Percentiles rank a stretch among this genome's conserved stretches.
These are phyloP conservation scores for Xerocomus spinulosus DNA, from an alignment of 768 basidiomycete species.

Conservation along the genomic window DNA sequence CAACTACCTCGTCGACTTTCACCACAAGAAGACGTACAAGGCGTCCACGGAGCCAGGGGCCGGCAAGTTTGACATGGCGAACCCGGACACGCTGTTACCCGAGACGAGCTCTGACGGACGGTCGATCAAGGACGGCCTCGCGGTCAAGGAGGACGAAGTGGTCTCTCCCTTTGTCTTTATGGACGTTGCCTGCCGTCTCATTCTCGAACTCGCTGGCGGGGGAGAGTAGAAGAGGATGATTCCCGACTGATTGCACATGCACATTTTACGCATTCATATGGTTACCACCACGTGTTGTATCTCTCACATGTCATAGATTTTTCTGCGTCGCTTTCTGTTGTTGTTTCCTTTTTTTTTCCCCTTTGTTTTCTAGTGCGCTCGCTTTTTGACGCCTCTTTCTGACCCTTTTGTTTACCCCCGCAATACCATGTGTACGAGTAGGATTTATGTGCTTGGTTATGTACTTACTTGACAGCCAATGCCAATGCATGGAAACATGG, in stretches of 20 bases:
- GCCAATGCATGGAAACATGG: too few relatives aligned
- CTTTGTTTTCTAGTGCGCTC: not conserved
- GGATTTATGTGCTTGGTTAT: constrained; percentile 1
- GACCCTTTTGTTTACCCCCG: not conserved
- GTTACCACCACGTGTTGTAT: not conserved
- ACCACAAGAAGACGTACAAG: constrained; percentile 92
- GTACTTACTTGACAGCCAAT: not conserved
- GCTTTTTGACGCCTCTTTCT: not conserved
- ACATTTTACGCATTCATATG: not conserved
- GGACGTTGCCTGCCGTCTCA: constrained; percentile 91
- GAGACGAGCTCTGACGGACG: constrained; percentile 55
- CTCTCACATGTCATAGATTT: not conserved
- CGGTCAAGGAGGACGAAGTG: constrained; percentile 53
- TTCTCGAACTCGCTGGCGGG: constrained; percentile 86
- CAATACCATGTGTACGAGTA: constrained; percentile 1
- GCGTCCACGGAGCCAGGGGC: constrained; percentile 65
- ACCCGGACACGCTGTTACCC: constrained; percentile 29
- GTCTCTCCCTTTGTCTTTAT: constrained; percentile 92
- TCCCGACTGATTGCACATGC: not conserved
- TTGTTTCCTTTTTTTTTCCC: not conserved
- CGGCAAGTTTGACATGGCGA: constrained; percentile 64
- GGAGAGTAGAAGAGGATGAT: constrained; percentile 31
- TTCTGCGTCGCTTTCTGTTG: not conserved
- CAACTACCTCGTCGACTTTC: constrained; percentile 98
- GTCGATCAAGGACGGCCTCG: constrained; percentile 46